Percentiles rank a stretch among this genome's conserved stretches.
phyloP scores from a whole-genome alignment of 371 early-diverging fungal genomes.

The Chytridium lagenaria region DNA sequence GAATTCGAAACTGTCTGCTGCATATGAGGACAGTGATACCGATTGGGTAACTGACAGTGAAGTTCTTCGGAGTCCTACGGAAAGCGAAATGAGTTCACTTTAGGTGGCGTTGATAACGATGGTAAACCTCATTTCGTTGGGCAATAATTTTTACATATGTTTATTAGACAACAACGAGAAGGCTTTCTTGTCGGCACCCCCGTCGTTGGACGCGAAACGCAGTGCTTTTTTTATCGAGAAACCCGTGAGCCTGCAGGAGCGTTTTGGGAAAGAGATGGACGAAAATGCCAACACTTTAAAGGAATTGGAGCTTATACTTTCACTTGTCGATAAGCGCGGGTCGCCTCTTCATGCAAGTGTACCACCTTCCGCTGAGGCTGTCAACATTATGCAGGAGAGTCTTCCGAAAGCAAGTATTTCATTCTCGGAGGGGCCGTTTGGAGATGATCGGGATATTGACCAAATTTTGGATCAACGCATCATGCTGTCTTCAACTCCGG shows the following conservation, averaged over 20 bases:
- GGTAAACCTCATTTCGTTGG: background rate
- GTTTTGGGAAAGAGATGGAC: constrained; percentile 9
- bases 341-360: background rate
- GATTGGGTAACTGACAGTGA: constrained; percentile 16
- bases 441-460: background rate
- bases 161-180: too few relatives aligned
- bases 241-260: background rate
- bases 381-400: background rate
- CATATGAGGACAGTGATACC: constrained; percentile 20
- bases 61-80: constrained; percentile 13
- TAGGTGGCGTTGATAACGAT: background rate
- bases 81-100: constrained; percentile 6
- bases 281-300: background rate
- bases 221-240: background rate
- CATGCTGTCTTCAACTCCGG: background rate
- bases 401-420: background rate
- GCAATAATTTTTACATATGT: too few relatives aligned
- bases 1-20: background rate
- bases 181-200: background rate
- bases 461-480: background rate
- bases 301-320: background rate
- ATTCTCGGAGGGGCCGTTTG: background rate
- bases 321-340: background rate
- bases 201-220: background rate
- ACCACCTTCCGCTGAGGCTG: constrained; percentile 10